phyloP scores from a whole-genome alignment of 805 yeast species.

The Kodamaea sagamina region DNA sequence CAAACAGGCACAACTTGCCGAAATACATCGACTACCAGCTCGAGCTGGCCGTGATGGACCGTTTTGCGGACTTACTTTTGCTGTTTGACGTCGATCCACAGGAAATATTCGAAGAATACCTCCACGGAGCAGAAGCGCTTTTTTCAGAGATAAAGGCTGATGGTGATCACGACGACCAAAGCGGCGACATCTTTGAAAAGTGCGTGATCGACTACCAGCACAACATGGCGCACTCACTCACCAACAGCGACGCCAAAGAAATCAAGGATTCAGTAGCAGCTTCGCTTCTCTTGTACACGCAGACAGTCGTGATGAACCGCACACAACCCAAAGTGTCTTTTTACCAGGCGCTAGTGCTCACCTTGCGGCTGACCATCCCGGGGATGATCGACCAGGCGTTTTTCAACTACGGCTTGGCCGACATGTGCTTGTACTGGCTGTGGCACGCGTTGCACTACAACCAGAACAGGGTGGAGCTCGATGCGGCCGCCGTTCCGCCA shows the following conservation, averaged over 20 bases:
- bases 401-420: slow-evolving; percentile 25
- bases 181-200: slow-evolving; percentile 42
- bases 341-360: slow-evolving; percentile 21
- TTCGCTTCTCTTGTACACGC: slow-evolving; percentile 18
- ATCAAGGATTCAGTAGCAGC: slow-evolving; percentile 37
- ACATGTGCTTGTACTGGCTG: slow-evolving; percentile 36
- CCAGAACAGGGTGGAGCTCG: slow-evolving; percentile 26
- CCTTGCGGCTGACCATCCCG: slow-evolving; percentile 37
- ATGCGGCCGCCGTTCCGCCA: slow-evolving; percentile 34
- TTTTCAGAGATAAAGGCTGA: slow-evolving; percentile 1
- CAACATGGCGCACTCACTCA: slow-evolving; percentile 28
- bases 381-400: slow-evolving; percentile 32
- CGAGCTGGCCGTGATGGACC: slow-evolving; percentile 20
- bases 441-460: slow-evolving; percentile 36
- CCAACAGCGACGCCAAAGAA: slow-evolving; percentile 26
- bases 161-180: slow-evolving; percentile 24
- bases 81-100: slow-evolving; percentile 68
- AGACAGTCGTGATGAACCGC: slow-evolving; percentile 12
- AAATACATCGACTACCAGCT: slow-evolving; percentile 9
- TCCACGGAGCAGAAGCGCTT: slow-evolving; percentile 15
- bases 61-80: slow-evolving; percentile 45
- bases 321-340: slow-evolving; percentile 14
- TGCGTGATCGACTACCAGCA: slow-evolving; percentile 46
- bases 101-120: slow-evolving; percentile 41
- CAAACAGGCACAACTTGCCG: background rate